Conservation (phyloP, 164 flowering plant genomes). For the Magnolia sinica region DNA sequence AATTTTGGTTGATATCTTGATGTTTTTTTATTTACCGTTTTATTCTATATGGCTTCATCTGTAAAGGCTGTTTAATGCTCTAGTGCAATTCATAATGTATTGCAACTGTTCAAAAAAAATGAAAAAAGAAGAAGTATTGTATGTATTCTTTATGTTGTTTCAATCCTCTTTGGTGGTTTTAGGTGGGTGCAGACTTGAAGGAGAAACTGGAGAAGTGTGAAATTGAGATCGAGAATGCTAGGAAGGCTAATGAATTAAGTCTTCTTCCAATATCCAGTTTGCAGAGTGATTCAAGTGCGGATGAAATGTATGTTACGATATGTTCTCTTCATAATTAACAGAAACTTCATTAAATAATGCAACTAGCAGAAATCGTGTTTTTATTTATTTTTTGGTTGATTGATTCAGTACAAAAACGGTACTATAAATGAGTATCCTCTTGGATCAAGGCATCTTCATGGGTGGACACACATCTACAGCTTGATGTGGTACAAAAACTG, state of each 20-base stretch:
- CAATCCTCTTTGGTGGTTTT: conserved; percentile 11
- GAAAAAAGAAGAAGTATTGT: too few species aligned
- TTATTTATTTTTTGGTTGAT: too few species aligned
- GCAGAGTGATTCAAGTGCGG: conserved; percentile 6
- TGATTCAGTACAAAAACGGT: too few species aligned
- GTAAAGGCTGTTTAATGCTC: neutral
- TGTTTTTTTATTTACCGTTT: too few species aligned
- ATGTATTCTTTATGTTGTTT: neutral
- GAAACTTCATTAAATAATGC: neutral
- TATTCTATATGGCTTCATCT: neutral
- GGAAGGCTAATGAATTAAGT: conserved; percentile 57
- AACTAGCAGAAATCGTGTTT: neutral
- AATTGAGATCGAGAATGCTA: conserved; percentile 56
- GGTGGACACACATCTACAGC: too few species aligned
- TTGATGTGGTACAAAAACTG: too few species aligned
- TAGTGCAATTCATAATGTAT: neutral
- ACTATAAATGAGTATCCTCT: too few species aligned
- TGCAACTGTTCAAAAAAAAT: too few species aligned
- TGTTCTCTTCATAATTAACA: neutral
- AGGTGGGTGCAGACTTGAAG: conserved; percentile 62
- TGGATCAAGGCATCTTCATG: too few species aligned
- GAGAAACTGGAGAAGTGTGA: conserved; percentile 65
- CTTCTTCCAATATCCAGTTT: conserved; percentile 53
- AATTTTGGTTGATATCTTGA: too few species aligned
- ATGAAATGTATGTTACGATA: conserved; percentile 39